A percentile compares a stretch with the other conserved stretches of the same genome.
phyloP scores from a whole-genome alignment of 805 yeast species.

The Ogataea kodamae region DNA sequence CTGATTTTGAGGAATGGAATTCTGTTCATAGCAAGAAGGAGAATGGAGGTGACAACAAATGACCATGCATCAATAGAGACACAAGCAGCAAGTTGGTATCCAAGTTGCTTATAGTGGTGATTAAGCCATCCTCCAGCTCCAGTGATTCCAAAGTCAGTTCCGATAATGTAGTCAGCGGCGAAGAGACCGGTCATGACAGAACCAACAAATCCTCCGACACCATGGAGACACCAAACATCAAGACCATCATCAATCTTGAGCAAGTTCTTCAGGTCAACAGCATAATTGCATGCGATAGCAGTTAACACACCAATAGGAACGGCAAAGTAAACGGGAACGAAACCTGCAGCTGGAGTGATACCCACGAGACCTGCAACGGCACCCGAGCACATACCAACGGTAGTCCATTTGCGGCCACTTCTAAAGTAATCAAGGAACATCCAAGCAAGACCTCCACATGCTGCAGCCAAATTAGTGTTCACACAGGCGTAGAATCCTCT shows the following conservation, averaged over 20 bases:
- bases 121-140: slow-evolving; percentile 87
- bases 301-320: slow-evolving; percentile 79
- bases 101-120: slow-evolving; percentile 78
- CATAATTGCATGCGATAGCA: slow-evolving; percentile 75
- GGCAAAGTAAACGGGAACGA: slow-evolving; percentile 87
- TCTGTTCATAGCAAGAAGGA: slow-evolving; percentile 63
- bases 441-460: slow-evolving; percentile 92
- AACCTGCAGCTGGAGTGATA: slow-evolving; percentile 96
- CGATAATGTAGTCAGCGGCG: slow-evolving; percentile 87
- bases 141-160: slow-evolving; percentile 62
- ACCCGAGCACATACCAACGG: slow-evolving; percentile 93
- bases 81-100: slow-evolving; percentile 82
- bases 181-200: slow-evolving; percentile 84
- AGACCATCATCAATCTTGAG: slow-evolving; percentile 88
- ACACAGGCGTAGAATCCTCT: slow-evolving; percentile 93
- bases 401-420: slow-evolving; percentile 86
- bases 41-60: slow-evolving; percentile 63
- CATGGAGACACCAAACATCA: slow-evolving; percentile 92
- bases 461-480: slow-evolving; percentile 92
- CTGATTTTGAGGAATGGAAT: slow-evolving; percentile 81
- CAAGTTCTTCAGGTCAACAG: slow-evolving; percentile 72
- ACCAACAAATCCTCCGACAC: slow-evolving; percentile 89
- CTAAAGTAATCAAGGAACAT: slow-evolving; percentile 85
- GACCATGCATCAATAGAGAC: slow-evolving; percentile 73
- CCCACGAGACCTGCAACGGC: slow-evolving; percentile 92